phyloP scores from a whole-genome alignment of 1,284 basidiomycete genomes.

The Tetrapyrgos nigripes region DNA sequence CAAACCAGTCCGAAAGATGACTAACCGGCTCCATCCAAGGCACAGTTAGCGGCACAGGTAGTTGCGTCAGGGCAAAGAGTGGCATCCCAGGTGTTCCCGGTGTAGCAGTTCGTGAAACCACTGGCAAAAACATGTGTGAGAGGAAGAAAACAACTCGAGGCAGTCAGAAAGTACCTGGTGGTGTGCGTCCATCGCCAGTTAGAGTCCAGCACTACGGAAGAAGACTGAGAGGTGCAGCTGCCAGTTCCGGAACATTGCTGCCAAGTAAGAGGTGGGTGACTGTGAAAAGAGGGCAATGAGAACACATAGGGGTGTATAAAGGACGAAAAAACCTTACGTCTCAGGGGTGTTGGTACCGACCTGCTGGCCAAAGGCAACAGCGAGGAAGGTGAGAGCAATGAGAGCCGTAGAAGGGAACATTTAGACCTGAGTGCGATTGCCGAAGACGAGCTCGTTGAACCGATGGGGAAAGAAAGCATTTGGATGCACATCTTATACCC shows the following conservation, averaged over 20 bases:
- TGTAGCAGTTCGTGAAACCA: conserved; percentile 59
- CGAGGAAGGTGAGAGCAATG: conserved; percentile 34
- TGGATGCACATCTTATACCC: neutral
- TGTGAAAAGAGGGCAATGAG: too few species aligned
- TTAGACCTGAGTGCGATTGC: neutral
- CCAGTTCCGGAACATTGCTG: conserved; percentile 48
- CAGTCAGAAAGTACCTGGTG: conserved; percentile 21
- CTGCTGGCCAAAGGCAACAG: conserved; percentile 42
- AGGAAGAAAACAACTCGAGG: neutral
- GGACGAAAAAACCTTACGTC: too few species aligned
- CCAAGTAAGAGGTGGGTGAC: conserved; percentile 48
- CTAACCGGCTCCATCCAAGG: conserved; percentile 67
- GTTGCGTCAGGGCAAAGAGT: conserved; percentile 53
- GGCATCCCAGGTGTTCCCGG: conserved; percentile 57
- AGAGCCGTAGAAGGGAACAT: conserved; percentile 37
- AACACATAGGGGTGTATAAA: conserved; percentile 19
- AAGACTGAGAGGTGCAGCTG: conserved; percentile 40
- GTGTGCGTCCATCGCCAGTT: conserved; percentile 62
- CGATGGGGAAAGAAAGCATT: neutral
- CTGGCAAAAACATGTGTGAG: neutral
- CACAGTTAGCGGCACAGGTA: conserved; percentile 58
- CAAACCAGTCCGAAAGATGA: conserved; percentile 16
- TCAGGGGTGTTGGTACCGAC: conserved; percentile 46
- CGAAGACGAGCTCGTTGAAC: neutral
- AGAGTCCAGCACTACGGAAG: conserved; percentile 51